Percentiles rank a stretch among this genome's conserved stretches.
Conservation (phyloP, 768 basidiomycete species). For the Boletellus ananas region DNA sequence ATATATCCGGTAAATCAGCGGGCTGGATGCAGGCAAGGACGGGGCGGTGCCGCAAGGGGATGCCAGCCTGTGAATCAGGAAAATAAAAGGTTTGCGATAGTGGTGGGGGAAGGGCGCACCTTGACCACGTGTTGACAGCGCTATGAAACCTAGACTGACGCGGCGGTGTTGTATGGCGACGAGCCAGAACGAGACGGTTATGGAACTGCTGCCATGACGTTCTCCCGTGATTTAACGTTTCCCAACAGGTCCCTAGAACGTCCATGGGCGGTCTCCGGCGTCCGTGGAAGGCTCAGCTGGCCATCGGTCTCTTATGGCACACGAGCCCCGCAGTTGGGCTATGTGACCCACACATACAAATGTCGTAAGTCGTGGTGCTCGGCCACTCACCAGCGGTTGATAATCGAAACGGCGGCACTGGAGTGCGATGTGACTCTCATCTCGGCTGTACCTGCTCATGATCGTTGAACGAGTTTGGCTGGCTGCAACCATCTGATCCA, state of each 20-base stretch:
- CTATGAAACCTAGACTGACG: slow-evolving; percentile 35
- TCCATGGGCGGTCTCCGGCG: slow-evolving; percentile 11
- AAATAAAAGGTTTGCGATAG: slow-evolving; percentile 20
- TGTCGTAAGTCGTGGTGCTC: slow-evolving; percentile 25
- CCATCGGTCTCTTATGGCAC: slow-evolving; percentile 17
- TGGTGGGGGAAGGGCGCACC: slow-evolving; percentile 27
- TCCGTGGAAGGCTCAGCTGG: slow-evolving; percentile 21
- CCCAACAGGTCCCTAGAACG: slow-evolving; percentile 5
- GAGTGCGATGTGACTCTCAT: slow-evolving; percentile 14
- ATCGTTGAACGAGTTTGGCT: slow-evolving; percentile 6
- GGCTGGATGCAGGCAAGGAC: slow-evolving; percentile 7
- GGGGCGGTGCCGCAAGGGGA: slow-evolving; percentile 26
- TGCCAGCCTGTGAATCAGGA: slow-evolving; percentile 16
- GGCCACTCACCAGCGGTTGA: slow-evolving; percentile 7
- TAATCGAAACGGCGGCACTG: slow-evolving; percentile 9
- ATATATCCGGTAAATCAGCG: slow-evolving; percentile 36
- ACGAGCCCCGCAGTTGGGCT: slow-evolving; percentile 16
- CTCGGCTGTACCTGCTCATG: slow-evolving; percentile 14
- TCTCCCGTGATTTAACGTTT: slow-evolving; percentile 25
- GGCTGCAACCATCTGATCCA: slow-evolving; percentile 19
- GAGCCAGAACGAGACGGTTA: slow-evolving; percentile 21
- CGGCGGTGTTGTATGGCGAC: slow-evolving; percentile 27
- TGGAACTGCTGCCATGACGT: slow-evolving; percentile 28
- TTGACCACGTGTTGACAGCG: slow-evolving; percentile 31
- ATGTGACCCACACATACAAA: slow-evolving; percentile 11